phyloP scores from a whole-genome alignment of 345 rosid genomes.

The Cardiospermum halicacabum region DNA sequence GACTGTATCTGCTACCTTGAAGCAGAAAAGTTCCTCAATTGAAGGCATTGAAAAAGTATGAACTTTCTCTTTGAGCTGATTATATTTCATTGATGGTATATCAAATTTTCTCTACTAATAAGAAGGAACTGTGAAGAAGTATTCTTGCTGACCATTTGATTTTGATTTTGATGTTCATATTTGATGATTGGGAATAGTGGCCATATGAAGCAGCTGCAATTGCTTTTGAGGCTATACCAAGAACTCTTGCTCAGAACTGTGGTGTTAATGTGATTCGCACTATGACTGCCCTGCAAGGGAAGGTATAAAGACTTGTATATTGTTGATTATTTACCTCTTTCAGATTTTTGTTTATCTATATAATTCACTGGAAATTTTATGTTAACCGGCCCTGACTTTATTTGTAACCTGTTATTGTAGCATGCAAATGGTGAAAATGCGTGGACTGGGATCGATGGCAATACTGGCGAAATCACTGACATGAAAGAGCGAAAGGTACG shows the following conservation, averaged over 20 bases:
- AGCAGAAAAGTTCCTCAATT: conserved; percentile 85
- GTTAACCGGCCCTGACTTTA: neutral
- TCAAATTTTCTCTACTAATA: neutral
- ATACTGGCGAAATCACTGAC: conserved; percentile 82
- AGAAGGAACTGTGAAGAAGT: neutral
- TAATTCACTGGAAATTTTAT: neutral
- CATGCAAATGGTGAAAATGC: conserved; percentile 98
- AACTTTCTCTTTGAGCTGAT: neutral
- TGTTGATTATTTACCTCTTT: too few species aligned
- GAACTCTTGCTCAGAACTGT: conserved; percentile 80
- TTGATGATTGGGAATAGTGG: conserved; percentile 52
- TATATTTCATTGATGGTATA: neutral
- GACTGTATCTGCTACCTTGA: conserved; percentile 86
- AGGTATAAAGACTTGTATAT: conserved; percentile 34
- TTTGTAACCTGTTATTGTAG: conserved; percentile 27
- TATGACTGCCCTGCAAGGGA: conserved; percentile 86
- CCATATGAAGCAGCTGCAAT: conserved; percentile 97
- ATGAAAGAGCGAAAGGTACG: conserved; percentile 83
- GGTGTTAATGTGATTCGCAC: conserved; percentile 81
- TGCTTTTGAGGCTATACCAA: conserved; percentile 94
- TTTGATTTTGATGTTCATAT: neutral
- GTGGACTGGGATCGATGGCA: conserved; percentile 93
- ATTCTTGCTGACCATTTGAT: neutral
- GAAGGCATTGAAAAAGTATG: conserved; percentile 92
- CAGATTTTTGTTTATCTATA: neutral